phyloP scores from a whole-genome alignment of 768 basidiomycete species.

The Pleurotus cornucopiae region DNA sequence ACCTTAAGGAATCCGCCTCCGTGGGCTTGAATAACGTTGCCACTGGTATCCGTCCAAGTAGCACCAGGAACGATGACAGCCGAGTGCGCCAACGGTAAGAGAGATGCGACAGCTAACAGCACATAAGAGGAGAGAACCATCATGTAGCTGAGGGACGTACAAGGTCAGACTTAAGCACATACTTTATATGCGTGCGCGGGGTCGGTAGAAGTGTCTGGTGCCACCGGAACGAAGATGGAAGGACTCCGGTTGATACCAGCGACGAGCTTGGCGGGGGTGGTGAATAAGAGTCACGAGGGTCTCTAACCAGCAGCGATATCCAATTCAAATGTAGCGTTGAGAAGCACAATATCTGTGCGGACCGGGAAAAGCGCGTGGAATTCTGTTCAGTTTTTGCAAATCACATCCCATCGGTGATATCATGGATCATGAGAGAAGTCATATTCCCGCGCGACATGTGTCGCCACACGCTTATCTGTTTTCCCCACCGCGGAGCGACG shows the following conservation, averaged over 20 bases:
- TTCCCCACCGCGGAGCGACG: too few species aligned
- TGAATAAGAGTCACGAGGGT: background rate
- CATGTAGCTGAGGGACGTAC: too few species aligned
- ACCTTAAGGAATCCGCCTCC: slow-evolving; percentile 58
- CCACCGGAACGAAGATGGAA: background rate
- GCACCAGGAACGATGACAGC: slow-evolving; percentile 58
- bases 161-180: background rate
- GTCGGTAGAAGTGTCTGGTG: background rate
- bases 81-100: slow-evolving; percentile 19
- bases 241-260: background rate
- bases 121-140: slow-evolving; percentile 3
- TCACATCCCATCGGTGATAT: background rate
- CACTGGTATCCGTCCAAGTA: slow-evolving; percentile 57
- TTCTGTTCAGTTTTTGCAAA: too few species aligned
- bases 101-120: slow-evolving; percentile 12
- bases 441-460: background rate
- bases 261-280: too few species aligned
- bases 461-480: too few species aligned
- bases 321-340: background rate
- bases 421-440: background rate
- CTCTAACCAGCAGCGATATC: background rate
- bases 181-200: background rate
- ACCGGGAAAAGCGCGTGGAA: too few species aligned
- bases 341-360: background rate
- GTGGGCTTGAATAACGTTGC: slow-evolving; percentile 60